A percentile compares a stretch with the other conserved stretches of the same genome.
These are phyloP conservation scores for Austroboletus novae-zelandiae DNA, from an alignment of 1,284 basidiomycete species.

Conservation along the genomic window DNA sequence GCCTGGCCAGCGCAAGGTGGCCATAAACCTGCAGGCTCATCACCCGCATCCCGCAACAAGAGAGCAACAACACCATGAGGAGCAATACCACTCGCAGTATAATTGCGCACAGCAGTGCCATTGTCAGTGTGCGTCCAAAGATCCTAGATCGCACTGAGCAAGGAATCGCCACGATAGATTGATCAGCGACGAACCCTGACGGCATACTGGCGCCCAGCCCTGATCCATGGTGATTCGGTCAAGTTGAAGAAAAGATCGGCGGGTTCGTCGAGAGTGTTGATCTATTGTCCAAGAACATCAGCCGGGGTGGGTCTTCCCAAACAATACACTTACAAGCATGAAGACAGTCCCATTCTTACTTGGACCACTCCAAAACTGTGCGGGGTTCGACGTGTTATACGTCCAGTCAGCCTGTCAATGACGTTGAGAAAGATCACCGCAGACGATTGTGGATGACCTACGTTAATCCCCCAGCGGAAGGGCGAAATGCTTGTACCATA, in stretches of 20 bases:
- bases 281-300: slow-evolving; percentile 26
- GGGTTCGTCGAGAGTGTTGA: slow-evolving; percentile 52
- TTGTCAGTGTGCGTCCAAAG: slow-evolving; percentile 68
- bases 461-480: slow-evolving; percentile 65
- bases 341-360: slow-evolving; percentile 52
- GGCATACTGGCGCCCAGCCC: slow-evolving; percentile 59
- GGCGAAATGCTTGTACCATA: slow-evolving; percentile 59
- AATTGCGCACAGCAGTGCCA: slow-evolving; percentile 60
- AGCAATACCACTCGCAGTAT: slow-evolving; percentile 54
- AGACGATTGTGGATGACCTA: slow-evolving; percentile 22
- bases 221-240: slow-evolving; percentile 68
- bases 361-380: slow-evolving; percentile 58
- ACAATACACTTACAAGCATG: slow-evolving; percentile 45
- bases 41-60: slow-evolving; percentile 60
- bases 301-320: neutral
- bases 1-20: slow-evolving; percentile 41
- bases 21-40: slow-evolving; percentile 54
- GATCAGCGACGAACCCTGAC: slow-evolving; percentile 44
- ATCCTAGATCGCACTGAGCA: slow-evolving; percentile 41
- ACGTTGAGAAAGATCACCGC: neutral
- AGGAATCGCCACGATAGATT: neutral
- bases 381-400: slow-evolving; percentile 45
- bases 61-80: slow-evolving; percentile 66
- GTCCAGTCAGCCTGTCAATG: slow-evolving; percentile 49
- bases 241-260: slow-evolving; percentile 59